Evolutionary conservation across 2,329 filamentous ascomycete genomes (phyloP).

Genomic region (Fusarium globosum): DNA sequence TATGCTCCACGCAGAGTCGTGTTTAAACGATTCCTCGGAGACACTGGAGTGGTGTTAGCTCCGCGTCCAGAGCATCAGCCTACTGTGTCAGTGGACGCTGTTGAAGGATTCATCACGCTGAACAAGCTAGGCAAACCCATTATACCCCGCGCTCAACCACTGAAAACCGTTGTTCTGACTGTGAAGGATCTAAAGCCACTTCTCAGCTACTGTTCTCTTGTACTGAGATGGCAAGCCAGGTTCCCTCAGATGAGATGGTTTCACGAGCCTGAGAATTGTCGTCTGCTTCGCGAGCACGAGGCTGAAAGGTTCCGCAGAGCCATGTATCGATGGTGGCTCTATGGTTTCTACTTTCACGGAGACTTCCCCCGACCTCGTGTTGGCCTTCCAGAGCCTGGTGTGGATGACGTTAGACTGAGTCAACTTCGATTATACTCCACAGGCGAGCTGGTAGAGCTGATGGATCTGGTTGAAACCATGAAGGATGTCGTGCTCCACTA

Average conservation of each 20-base stretch:
- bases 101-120: slow-evolving; percentile 38
- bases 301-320: slow-evolving; percentile 60
- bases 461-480: slow-evolving; percentile 58
- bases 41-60: slow-evolving; percentile 46
- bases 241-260: slow-evolving; percentile 61
- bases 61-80: slow-evolving; percentile 21
- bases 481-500: slow-evolving; percentile 58
- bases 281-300: slow-evolving; percentile 57
- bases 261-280: slow-evolving; percentile 56
- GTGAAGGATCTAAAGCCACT: slow-evolving; percentile 50
- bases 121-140: slow-evolving; percentile 37
- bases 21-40: slow-evolving; percentile 52
- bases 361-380: slow-evolving; percentile 52
- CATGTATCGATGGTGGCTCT: slow-evolving; percentile 66
- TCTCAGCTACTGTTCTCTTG: slow-evolving; percentile 51
- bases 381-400: slow-evolving; percentile 53
- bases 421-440: slow-evolving; percentile 59
- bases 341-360: slow-evolving; percentile 63
- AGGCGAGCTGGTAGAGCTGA: slow-evolving; percentile 57
- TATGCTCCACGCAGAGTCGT: slow-evolving; percentile 55
- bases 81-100: not conserved
- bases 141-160: not conserved
- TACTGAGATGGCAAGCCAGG: slow-evolving; percentile 53
- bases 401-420: slow-evolving; percentile 55
- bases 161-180: slow-evolving; percentile 46